Conservation (phyloP, 73 alveolate species). For the Diophrys sp. region DNA sequence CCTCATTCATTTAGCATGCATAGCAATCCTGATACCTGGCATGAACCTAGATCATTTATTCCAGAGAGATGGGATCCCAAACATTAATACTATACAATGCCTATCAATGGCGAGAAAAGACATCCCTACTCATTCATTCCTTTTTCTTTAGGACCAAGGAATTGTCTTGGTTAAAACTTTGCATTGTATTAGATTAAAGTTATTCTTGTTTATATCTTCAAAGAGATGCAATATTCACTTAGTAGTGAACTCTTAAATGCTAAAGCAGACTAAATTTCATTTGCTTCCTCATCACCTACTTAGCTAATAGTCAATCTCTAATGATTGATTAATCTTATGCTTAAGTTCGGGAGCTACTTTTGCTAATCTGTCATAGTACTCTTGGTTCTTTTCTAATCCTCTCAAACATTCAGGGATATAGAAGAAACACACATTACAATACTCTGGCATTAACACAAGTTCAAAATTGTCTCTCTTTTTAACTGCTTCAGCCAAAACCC, state of each 20-base stretch:
- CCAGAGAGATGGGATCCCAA: constrained; percentile 10
- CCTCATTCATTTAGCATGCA: background rate
- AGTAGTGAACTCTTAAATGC: no score
- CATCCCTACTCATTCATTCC: background rate
- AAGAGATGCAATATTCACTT: no score
- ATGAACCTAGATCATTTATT: constrained; percentile 9
- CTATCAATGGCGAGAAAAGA: background rate
- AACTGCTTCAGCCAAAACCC: constrained; percentile 28
- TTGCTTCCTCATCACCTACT: no score
- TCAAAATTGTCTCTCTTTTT: constrained; percentile 14
- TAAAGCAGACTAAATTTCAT: no score
- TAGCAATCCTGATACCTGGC: background rate
- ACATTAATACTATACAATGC: no score
- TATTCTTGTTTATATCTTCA: no score
- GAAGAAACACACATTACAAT: constrained; percentile 13
- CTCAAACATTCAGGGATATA: constrained; percentile 15
- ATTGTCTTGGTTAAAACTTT: no score
- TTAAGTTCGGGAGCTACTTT: background rate
- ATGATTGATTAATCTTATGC: background rate
- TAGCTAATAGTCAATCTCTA: no score
- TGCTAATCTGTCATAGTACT: background rate
- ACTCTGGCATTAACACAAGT: constrained; percentile 24
- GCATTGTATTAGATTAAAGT: no score
- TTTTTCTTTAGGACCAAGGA: no score
- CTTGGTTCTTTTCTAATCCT: constrained; percentile 5